A percentile compares a stretch with the other conserved stretches of the same genome.
Conservation (phyloP, 208 protist genomes). For the Willaertia magna region DNA sequence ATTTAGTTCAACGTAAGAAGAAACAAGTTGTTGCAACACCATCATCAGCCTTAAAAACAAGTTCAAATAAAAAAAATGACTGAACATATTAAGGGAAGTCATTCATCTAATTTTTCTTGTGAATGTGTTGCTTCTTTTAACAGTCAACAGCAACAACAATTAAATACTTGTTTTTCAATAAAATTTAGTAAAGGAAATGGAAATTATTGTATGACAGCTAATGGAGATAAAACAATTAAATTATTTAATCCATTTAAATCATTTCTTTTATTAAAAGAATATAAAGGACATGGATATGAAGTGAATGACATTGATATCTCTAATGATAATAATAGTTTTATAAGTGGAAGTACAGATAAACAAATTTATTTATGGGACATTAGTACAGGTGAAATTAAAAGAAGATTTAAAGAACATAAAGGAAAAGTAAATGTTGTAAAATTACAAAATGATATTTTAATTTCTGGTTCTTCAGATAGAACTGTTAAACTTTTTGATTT, state of each 20-base stretch:
- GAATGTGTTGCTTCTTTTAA: neutral
- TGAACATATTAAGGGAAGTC: too few species aligned
- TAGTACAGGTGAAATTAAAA: neutral
- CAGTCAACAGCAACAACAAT: neutral
- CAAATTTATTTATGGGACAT: neutral
- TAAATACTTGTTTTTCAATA: neutral
- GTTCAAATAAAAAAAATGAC: neutral
- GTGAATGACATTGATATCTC: neutral
- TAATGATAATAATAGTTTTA: neutral
- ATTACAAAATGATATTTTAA: neutral
- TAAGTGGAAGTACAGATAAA: neutral
- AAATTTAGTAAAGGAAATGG: neutral
- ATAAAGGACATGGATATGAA: conserved; percentile 4
- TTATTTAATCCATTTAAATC: neutral
- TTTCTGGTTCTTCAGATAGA: neutral
- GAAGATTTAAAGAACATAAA: conserved; percentile 1
- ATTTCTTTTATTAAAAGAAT: neutral
- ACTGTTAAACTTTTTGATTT: neutral
- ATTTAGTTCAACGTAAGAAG: neutral
- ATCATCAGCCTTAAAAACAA: neutral
- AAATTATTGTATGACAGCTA: neutral
- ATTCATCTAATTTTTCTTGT: too few species aligned
- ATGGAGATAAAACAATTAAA: neutral
- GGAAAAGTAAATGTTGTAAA: neutral
- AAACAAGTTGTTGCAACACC: neutral